Base-by-base conservation (phyloP, 2,329 filamentous ascomycete species). In the Pseudogymnoascus sp. region DNA sequence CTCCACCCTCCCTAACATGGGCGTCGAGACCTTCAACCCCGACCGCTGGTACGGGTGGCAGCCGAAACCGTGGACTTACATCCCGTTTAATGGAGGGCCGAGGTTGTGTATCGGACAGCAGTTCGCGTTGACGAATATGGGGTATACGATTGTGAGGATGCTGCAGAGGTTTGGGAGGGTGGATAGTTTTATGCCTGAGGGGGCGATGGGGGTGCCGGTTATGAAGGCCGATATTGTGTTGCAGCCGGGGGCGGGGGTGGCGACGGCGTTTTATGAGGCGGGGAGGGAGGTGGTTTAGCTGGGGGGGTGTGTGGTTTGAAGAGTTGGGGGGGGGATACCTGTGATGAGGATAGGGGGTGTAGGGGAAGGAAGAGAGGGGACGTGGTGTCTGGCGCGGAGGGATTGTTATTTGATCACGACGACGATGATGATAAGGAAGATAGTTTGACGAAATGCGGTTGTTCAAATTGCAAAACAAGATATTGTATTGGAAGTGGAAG, bases 21-120 rank as follows among this genome's bases (percentile, higher is more conserved):
- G 80, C 62, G 78, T 79, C 1, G 73, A 73, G 5, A 70, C 77
- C 35, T 91, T 85, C 75, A 79, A 78, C 64, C 89, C 89, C 0
- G 87, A 90, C 59, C 79, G 88, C 63, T 92, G 88, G 88, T 76
- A 74, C 60, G 65, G 74, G 67, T 84, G 84, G 81, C 82, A 84
- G 70, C 86, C 86, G 0, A 82, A 81, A 70, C 83, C 84, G 0
- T 90, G 87, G 84, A 82, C 86, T 66, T 91, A 89, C 71, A 81
- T 91, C 44, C 88, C 89, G 3, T 91, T 91, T 75, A 91, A 90
- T 71, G 86, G 86, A 10, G 88, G 88, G 0, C 86, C 88, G 47
- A 78, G 89, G 33, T 88, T 90, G 70, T 90, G 89, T 74, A 84
- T 92, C 64, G 88, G 89, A 1, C 88, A 93, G 79, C 88, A 93